Percentiles rank a stretch among this genome's conserved stretches.
phyloP scores from a whole-genome alignment of 352 stramenopile species.

The Pythium biforme region DNA sequence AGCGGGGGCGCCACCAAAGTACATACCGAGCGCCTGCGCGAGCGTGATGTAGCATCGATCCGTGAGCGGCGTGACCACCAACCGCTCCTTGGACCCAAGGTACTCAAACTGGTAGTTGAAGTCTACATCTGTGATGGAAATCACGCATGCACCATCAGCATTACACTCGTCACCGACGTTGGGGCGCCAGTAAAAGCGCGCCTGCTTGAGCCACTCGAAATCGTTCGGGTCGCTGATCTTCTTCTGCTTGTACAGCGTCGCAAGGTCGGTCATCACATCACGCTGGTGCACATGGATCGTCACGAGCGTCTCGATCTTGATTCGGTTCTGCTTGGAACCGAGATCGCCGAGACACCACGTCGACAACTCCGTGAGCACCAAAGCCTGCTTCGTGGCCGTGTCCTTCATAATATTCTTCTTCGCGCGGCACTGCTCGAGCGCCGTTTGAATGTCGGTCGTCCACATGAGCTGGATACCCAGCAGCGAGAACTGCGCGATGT shows the following conservation, averaged over 20 bases:
- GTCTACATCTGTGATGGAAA: conserved; percentile 97
- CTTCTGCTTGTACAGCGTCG: conserved; percentile 93
- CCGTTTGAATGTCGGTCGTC: conserved; percentile 94
- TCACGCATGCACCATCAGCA: conserved; percentile 93
- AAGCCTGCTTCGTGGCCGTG: conserved; percentile 92
- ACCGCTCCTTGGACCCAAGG: conserved; percentile 95
- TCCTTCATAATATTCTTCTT: conserved; percentile 99
- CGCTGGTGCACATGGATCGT: conserved; percentile 98
- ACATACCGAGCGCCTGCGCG: conserved; percentile 97
- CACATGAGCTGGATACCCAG: conserved; percentile 97
- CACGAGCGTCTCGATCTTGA: conserved; percentile 98
- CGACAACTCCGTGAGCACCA: conserved; percentile 93
- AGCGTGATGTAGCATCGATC: conserved; percentile 98
- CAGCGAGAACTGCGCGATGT: conserved; percentile 95
- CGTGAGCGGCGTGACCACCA: conserved; percentile 97
- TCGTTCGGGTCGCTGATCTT: conserved; percentile 97
- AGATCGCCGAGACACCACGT: conserved; percentile 97
- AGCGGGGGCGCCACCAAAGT: conserved; percentile 95
- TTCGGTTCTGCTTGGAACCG: conserved; percentile 95
- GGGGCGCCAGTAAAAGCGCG: conserved; percentile 97
- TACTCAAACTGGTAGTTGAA: conserved; percentile 99
- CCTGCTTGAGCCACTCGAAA: conserved; percentile 99
- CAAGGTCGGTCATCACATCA: conserved; percentile 96
- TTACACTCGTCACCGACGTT: conserved; percentile 94
- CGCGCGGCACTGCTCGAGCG: conserved; percentile 92